Evolutionary conservation across 352 stramenopile genomes (phyloP), one percentile per base, ranked within the genome.

Genomic region (Globisporangium parvum): DNA sequence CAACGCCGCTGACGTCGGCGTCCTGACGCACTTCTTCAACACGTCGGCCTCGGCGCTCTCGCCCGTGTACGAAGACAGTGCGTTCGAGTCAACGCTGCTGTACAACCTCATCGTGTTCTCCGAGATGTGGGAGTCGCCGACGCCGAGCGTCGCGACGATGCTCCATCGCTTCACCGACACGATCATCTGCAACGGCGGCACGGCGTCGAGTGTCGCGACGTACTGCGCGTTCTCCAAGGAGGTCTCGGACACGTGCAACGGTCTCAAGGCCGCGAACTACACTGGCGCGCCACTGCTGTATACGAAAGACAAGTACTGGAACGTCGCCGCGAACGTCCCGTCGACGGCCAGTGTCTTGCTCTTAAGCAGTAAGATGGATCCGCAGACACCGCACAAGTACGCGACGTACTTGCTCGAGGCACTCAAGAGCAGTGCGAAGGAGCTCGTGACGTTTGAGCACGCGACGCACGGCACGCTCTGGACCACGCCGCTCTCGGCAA

Each of bases 21-120:
- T 80, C 0, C 46, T 80, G 21, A 58, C 41, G 6, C 46, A 66
- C 41, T 69, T 71, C 12, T 63, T 73, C 28, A 60, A 53, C n/a
- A 21, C 14, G 15, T 45, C 39, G 14, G 20, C 39, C 21, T 45
- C 39, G 14, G 14, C 39, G 39, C 37, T 42, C 12, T 42, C 37
- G 37, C 37, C 37, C 12, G 12, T n/a, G 37, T 17, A n/a, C 17
- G 41, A 47, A 12, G 41, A 77, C n/a, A 40, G 48, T 15, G 62
- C 48, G 0, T 69, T 65, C 26, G n/a, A 57, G 20, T 78, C 70
- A 1, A 68, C 41, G 2, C 54, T 82, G 17, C 60, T 80, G 6
- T 76, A 84, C 51, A 65, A 82, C 41, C 31, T 89, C 18, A 80
- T 89, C 51, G 77, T 88, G 42, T 89, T 88, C 57, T 89, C 79